phyloP scores from a whole-genome alignment of 2,329 filamentous ascomycete genomes.

The Penicillium sp. region DNA sequence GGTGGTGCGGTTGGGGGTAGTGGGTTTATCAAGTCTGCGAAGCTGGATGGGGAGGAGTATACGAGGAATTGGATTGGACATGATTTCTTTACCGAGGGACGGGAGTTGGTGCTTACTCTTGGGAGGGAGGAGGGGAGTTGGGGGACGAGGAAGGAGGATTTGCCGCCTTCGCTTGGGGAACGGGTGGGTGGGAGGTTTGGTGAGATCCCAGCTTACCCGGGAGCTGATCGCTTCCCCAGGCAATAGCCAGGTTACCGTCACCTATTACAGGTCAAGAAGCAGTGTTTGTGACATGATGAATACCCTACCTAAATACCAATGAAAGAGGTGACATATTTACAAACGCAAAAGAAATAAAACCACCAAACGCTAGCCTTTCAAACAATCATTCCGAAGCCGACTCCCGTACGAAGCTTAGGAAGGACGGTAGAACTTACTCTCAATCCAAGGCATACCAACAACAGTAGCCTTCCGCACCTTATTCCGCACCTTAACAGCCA shows the following conservation, averaged over 20 bases:
- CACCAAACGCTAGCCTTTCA: conserved; percentile 9
- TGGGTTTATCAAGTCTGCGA: conserved; percentile 66
- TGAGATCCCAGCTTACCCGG: too few species aligned
- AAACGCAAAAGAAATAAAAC: not conserved
- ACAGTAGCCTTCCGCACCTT: conserved; percentile 71
- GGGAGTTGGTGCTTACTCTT: conserved; percentile 60
- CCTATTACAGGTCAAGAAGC: too few species aligned
- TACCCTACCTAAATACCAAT: conserved; percentile 2
- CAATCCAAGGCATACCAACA: conserved; percentile 84
- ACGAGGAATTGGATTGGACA: conserved; percentile 65
- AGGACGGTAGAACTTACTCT: conserved; percentile 65
- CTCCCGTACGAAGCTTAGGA: too few species aligned
- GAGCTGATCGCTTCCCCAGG: too few species aligned
- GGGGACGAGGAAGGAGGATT: conserved; percentile 58
- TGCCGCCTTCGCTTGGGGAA: conserved; percentile 55
- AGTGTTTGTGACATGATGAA: conserved; percentile 1
- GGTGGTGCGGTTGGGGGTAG: conserved; percentile 54
- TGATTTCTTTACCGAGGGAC: conserved; percentile 63
- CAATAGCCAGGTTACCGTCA: too few species aligned
- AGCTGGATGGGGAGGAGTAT: conserved; percentile 58
- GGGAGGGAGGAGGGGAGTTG: conserved; percentile 61
- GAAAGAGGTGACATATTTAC: conserved; percentile 10
- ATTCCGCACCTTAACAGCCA: conserved; percentile 73
- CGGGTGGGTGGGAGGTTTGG: too few species aligned
- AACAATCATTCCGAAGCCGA: not conserved